Percentiles rank a stretch among this genome's conserved stretches.
phyloP scores from a whole-genome alignment of 1,284 basidiomycete species.

The Ustilago tritici region DNA sequence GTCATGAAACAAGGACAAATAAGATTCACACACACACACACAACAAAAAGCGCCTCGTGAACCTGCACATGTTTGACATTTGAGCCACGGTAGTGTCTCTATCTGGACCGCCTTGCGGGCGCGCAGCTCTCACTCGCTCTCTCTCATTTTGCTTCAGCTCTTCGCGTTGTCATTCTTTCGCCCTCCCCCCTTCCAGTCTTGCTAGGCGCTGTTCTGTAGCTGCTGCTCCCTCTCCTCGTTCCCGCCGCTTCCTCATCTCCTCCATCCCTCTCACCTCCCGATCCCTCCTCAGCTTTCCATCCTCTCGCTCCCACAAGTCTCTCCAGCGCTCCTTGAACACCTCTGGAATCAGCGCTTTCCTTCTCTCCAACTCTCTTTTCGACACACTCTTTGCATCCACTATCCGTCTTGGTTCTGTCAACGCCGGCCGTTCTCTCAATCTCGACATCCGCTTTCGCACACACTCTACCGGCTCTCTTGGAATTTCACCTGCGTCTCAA shows the following conservation, averaged over 20 bases:
- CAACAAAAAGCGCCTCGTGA: background rate
- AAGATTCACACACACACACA: too few relatives aligned
- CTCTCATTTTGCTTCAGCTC: background rate
- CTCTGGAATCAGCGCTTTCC: background rate
- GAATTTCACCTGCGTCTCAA: background rate
- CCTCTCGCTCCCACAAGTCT: background rate
- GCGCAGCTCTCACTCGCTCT: background rate
- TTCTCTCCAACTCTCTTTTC: background rate
- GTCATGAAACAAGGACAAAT: background rate
- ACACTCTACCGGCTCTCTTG: background rate
- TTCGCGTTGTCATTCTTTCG: background rate
- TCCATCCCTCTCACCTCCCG: constrained; percentile 1
- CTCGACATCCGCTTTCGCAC: constrained; percentile 8
- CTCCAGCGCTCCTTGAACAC: background rate
- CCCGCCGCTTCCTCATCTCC: background rate
- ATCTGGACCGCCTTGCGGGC: background rate
- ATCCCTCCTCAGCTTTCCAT: background rate
- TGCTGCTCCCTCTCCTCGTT: background rate
- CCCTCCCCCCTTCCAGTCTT: background rate
- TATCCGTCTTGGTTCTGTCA: background rate
- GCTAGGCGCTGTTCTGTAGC: background rate
- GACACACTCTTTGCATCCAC: constrained; percentile 1
- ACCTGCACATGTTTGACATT: background rate
- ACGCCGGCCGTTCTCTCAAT: constrained; percentile 13
- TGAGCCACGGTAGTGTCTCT: background rate